phyloP scores from a whole-genome alignment of 1,284 basidiomycete species.

The Neotropicomus parvogracilis region DNA sequence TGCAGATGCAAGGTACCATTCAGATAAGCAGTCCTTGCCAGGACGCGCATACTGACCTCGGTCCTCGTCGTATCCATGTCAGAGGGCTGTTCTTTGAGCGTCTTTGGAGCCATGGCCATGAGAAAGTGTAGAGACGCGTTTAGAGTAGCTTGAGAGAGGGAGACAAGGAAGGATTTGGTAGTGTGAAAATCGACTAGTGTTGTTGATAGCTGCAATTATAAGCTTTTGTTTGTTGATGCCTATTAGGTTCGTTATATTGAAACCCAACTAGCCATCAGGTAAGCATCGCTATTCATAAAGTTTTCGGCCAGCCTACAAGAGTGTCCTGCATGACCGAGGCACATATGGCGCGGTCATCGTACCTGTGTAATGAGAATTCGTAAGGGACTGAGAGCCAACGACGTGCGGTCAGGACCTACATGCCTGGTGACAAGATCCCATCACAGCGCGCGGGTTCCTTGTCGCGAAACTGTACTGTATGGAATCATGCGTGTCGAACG shows the following conservation, averaged over 20 bases:
- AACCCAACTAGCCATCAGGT: slow-evolving; percentile 38
- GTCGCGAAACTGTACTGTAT: neutral
- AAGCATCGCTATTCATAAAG: slow-evolving; percentile 31
- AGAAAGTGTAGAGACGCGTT: slow-evolving; percentile 28
- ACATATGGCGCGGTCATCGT: slow-evolving; percentile 3
- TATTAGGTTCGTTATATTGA: slow-evolving; percentile 36
- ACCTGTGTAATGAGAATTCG: slow-evolving; percentile 12
- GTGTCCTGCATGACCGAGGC: slow-evolving; percentile 13
- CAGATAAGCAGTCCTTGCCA: slow-evolving; percentile 19
- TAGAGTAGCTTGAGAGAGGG: slow-evolving; percentile 20
- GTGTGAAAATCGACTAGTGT: slow-evolving; percentile 37
- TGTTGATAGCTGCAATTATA: slow-evolving; percentile 41
- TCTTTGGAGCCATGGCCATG: slow-evolving; percentile 28
- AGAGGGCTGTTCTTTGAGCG: slow-evolving; percentile 25
- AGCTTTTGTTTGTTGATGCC: slow-evolving; percentile 41
- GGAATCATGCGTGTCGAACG: slow-evolving; percentile 2
- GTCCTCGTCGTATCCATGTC: slow-evolving; percentile 29
- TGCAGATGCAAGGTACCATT: slow-evolving; percentile 30
- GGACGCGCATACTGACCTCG: slow-evolving; percentile 28
- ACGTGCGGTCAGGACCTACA: slow-evolving; percentile 9
- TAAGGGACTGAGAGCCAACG: neutral
- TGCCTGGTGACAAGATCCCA: neutral
- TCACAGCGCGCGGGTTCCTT: neutral
- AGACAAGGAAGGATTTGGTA: slow-evolving; percentile 34
- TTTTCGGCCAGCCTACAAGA: slow-evolving; percentile 13